These are phyloP conservation scores for Microbotryum scabiosae DNA, from an alignment of 1,284 basidiomycete genomes.

Conservation along the genomic window DNA sequence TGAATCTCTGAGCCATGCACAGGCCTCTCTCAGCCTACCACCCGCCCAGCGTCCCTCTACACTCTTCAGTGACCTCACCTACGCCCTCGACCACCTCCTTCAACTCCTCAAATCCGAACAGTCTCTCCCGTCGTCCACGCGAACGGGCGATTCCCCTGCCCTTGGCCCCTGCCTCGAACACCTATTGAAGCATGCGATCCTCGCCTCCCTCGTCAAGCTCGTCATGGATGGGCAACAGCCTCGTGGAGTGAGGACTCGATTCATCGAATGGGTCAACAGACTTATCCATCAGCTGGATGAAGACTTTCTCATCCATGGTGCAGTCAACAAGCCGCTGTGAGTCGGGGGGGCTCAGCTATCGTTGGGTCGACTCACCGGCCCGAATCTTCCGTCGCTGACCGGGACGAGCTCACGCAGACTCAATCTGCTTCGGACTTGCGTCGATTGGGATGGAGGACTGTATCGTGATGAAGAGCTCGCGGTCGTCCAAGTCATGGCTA, in stretches of 20 bases:
- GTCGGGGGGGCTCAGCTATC: not conserved
- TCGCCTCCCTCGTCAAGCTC: slow-evolving; percentile 72
- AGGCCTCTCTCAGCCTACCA: too few relatives aligned
- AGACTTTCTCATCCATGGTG: slow-evolving; percentile 81
- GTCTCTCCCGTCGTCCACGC: too few relatives aligned
- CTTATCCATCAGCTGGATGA: slow-evolving; percentile 83
- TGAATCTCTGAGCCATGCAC: too few relatives aligned
- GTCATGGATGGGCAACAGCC: slow-evolving; percentile 68
- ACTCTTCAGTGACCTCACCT: too few relatives aligned
- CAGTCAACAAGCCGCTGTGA: slow-evolving; percentile 40
- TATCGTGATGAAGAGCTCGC: slow-evolving; percentile 60
- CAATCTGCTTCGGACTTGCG: slow-evolving; percentile 68
- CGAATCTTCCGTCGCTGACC: slow-evolving; percentile 67
- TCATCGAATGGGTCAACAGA: slow-evolving; percentile 71
- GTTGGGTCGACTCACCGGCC: not conserved
- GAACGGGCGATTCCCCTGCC: not conserved
- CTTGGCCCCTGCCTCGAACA: slow-evolving; percentile 77
- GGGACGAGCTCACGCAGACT: slow-evolving; percentile 45
- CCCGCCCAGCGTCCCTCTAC: too few relatives aligned
- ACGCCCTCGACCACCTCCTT: too few relatives aligned
- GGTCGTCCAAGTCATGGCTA: slow-evolving; percentile 53
- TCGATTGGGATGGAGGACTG: slow-evolving; percentile 81
- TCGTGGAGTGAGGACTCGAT: slow-evolving; percentile 73
- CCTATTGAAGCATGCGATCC: slow-evolving; percentile 77
- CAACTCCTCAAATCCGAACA: too few relatives aligned